These are phyloP conservation scores for Schwanniomyces sp. DNA, from an alignment of 805 yeast species.

Conservation along the genomic window DNA sequence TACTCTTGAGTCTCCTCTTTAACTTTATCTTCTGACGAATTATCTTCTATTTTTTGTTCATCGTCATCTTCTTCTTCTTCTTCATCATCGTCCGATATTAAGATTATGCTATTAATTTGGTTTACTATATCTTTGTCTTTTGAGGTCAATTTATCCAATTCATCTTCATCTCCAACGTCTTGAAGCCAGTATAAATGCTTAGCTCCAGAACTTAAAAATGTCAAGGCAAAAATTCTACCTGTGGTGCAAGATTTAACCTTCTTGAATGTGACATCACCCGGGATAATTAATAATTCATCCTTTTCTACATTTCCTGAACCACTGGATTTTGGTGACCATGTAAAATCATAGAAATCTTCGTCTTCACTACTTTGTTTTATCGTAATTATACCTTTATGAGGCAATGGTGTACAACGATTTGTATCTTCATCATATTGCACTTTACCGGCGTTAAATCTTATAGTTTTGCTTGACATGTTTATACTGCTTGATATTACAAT, in stretches of 20 bases:
- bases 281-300: slow-evolving; percentile 71
- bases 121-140: slow-evolving; percentile 54
- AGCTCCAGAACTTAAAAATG: slow-evolving; percentile 63
- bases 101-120: slow-evolving; percentile 49
- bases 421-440: slow-evolving; percentile 64
- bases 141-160: slow-evolving; percentile 53
- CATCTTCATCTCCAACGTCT: slow-evolving; percentile 65
- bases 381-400: slow-evolving; percentile 64
- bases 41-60: slow-evolving; percentile 6
- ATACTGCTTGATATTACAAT: not conserved
- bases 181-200: slow-evolving; percentile 73
- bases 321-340: slow-evolving; percentile 68
- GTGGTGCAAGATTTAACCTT: slow-evolving; percentile 67
- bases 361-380: slow-evolving; percentile 67
- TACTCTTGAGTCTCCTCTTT: slow-evolving; percentile 16
- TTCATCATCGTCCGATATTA: slow-evolving; percentile 33
- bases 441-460: slow-evolving; percentile 75
- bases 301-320: slow-evolving; percentile 42
- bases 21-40: not conserved
- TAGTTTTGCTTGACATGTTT: slow-evolving; percentile 17
- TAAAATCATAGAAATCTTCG: slow-evolving; percentile 66
- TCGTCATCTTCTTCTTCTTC: slow-evolving; percentile 26
- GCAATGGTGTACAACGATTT: slow-evolving; percentile 66
- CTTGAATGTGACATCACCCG: slow-evolving; percentile 82
- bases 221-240: slow-evolving; percentile 74